Evolutionary conservation across 2,329 filamentous ascomycete species (phyloP).

Genomic region (Xylaria sp.): DNA sequence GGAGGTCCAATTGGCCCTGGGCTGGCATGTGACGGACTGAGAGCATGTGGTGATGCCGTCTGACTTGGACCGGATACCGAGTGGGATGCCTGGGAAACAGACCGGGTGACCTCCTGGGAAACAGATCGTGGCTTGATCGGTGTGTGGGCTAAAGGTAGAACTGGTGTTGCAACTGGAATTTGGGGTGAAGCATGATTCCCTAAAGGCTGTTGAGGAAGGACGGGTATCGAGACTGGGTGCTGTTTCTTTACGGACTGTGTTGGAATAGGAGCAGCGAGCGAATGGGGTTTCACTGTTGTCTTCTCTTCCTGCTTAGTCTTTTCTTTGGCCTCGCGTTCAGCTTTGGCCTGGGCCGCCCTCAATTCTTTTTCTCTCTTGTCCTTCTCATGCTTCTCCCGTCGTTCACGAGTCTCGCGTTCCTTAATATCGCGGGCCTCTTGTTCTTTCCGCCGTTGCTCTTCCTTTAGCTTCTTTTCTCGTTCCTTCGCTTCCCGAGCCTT

Average conservation of each 20-base stretch:
- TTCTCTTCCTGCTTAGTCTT: conserved; percentile 60
- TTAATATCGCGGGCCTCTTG: conserved; percentile 78
- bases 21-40: conserved; percentile 73
- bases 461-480: conserved; percentile 84
- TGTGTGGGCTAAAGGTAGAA: conserved; percentile 83
- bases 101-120: conserved; percentile 81
- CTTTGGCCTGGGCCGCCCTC: conserved; percentile 55
- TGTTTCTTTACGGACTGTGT: conserved; percentile 58
- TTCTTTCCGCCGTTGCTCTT: conserved; percentile 83
- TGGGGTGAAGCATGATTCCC: conserved; percentile 79
- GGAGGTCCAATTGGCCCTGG: conserved; percentile 71
- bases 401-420: conserved; percentile 70
- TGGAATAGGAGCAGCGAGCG: conserved; percentile 54
- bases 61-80: conserved; percentile 66
- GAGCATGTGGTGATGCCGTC: conserved; percentile 68
- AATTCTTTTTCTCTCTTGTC: conserved; percentile 70
- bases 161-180: conserved; percentile 81
- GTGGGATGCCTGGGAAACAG: conserved; percentile 76
- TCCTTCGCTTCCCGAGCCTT: conserved; percentile 84
- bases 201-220: conserved; percentile 69
- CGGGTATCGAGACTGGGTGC: conserved; percentile 59
- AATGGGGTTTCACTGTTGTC: conserved; percentile 55
- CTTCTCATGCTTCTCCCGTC: conserved; percentile 67
- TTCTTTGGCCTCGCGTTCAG: conserved; percentile 60
- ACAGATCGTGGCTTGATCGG: conserved; percentile 80